phyloP scores from a whole-genome alignment of 768 basidiomycete genomes.

The Russula sp. region DNA sequence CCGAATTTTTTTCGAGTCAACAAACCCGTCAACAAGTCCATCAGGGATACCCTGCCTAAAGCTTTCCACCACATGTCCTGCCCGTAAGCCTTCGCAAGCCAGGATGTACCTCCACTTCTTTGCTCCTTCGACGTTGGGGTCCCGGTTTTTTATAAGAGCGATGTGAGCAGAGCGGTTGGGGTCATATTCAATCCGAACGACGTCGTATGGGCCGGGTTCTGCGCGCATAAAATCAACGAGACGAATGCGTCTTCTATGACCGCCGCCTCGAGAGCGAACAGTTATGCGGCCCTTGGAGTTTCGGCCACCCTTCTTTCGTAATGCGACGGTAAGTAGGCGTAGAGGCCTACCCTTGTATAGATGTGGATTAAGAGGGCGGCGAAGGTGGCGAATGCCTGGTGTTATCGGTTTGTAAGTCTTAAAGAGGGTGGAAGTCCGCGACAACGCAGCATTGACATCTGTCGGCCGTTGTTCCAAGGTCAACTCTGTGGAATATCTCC shows the following conservation, averaged over 20 bases:
- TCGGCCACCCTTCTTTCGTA: constrained; percentile 83
- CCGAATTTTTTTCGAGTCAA: constrained; percentile 34
- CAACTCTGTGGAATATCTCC: constrained; percentile 42
- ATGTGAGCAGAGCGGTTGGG: constrained; percentile 93
- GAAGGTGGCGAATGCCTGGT: constrained; percentile 82
- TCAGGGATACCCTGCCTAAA: constrained; percentile 81
- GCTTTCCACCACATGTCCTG: constrained; percentile 84
- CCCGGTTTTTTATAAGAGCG: constrained; percentile 72
- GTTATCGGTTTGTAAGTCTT: constrained; percentile 90
- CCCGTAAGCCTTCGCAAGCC: constrained; percentile 83
- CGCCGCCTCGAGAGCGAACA: constrained; percentile 86
- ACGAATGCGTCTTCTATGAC: constrained; percentile 83
- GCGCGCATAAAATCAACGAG: constrained; percentile 79
- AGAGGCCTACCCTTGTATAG: constrained; percentile 84
- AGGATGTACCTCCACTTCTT: constrained; percentile 87
- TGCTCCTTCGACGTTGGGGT: constrained; percentile 49
- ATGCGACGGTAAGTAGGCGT: constrained; percentile 73
- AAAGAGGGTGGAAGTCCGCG: constrained; percentile 57
- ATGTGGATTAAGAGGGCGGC: constrained; percentile 77
- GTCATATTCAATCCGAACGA: constrained; percentile 95
- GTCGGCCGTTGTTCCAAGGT: constrained; percentile 35
- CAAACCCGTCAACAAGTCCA: constrained; percentile 57
- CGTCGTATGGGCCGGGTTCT: constrained; percentile 80
- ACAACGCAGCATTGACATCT: constrained; percentile 43
- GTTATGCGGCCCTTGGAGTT: constrained; percentile 83